A percentile compares a stretch with the other conserved stretches of the same genome.
phyloP scores from a whole-genome alignment of 139 green algal species.

The Pycnococcus provasolii region DNA sequence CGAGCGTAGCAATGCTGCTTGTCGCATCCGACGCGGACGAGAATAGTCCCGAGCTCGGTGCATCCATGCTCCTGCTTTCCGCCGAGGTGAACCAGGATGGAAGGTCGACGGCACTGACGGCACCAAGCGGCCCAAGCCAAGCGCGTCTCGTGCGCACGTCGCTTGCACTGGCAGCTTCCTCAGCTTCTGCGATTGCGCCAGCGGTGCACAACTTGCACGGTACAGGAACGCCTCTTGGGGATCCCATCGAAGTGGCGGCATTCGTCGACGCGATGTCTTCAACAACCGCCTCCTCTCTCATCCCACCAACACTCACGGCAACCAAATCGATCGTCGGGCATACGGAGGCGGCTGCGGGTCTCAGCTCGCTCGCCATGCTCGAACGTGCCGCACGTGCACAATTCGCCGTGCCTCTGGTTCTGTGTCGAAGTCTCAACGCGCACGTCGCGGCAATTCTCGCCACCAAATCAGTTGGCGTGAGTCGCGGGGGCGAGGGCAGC shows the following conservation, averaged over 20 bases:
- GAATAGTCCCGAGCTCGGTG: background rate
- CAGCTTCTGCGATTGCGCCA: background rate
- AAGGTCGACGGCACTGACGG: slow-evolving; percentile 68
- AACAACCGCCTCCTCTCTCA: background rate
- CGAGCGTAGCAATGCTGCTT: background rate
- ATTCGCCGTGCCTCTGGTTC: no score
- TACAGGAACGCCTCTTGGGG: slow-evolving; percentile 47
- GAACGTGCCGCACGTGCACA: no score
- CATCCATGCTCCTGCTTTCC: background rate
- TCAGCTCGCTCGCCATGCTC: background rate
- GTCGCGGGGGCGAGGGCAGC: no score
- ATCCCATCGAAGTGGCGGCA: slow-evolving; percentile 54
- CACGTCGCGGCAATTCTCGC: no score
- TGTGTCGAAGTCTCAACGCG: no score
- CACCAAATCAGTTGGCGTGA: no score
- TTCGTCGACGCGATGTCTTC: background rate
- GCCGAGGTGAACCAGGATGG: slow-evolving; percentile 79
- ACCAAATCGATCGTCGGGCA: slow-evolving; percentile 24
- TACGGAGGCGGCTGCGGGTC: slow-evolving; percentile 15
- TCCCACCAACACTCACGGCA: no score
- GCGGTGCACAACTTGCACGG: slow-evolving; percentile 34
- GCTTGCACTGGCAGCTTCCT: slow-evolving; percentile 19
- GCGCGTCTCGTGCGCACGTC: slow-evolving; percentile 52
- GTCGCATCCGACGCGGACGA: background rate
- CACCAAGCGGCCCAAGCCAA: slow-evolving; percentile 74